Conservation (phyloP, 192 early-diverging fungal genomes). For the Coemansia sp. region DNA sequence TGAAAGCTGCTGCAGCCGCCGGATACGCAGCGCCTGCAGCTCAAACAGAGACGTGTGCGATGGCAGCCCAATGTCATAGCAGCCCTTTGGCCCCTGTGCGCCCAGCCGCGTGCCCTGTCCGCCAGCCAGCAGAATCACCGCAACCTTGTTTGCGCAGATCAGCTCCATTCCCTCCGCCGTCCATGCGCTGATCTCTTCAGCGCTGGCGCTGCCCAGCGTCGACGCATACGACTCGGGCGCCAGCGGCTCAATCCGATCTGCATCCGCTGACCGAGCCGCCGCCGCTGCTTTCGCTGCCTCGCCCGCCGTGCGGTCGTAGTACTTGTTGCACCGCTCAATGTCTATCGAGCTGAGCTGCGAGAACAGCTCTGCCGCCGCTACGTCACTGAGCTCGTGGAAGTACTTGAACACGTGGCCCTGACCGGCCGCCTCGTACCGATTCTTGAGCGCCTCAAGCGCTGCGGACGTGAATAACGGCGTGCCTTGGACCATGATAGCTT, state of each 20-base stretch:
- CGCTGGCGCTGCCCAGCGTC: conserved; percentile 54
- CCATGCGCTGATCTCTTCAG: conserved; percentile 66
- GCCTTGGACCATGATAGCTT: conserved; percentile 38
- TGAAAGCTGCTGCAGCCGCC: conserved; percentile 75
- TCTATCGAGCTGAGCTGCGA: conserved; percentile 73
- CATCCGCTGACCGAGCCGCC: too few relatives aligned
- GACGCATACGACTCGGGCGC: conserved; percentile 71
- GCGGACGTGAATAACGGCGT: conserved; percentile 51
- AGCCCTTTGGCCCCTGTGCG: conserved; percentile 85
- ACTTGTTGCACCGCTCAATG: conserved; percentile 76
- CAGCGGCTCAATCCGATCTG: conserved; percentile 65
- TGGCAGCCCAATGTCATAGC: conserved; percentile 91
- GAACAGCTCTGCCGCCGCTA: conserved; percentile 61
- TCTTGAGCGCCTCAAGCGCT: conserved; percentile 55
- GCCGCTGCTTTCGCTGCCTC: conserved; percentile 10
- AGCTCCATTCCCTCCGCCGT: conserved; percentile 68
- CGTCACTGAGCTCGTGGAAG: conserved; percentile 67
- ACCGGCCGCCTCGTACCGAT: conserved; percentile 66
- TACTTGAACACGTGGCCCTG: conserved; percentile 89
- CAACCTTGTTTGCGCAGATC: conserved; percentile 88
- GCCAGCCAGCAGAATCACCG: conserved; percentile 91
- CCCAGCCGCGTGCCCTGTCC: conserved; percentile 86
- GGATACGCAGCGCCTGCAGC: conserved; percentile 93
- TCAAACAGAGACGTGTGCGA: conserved; percentile 89
- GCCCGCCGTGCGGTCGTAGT: conserved; percentile 74